Evolutionary conservation across 495 filamentous ascomycete genomes (phyloP), one percentile per base, ranked within the genome.

Genomic region (Pyrenopolyporus hunteri): DNA sequence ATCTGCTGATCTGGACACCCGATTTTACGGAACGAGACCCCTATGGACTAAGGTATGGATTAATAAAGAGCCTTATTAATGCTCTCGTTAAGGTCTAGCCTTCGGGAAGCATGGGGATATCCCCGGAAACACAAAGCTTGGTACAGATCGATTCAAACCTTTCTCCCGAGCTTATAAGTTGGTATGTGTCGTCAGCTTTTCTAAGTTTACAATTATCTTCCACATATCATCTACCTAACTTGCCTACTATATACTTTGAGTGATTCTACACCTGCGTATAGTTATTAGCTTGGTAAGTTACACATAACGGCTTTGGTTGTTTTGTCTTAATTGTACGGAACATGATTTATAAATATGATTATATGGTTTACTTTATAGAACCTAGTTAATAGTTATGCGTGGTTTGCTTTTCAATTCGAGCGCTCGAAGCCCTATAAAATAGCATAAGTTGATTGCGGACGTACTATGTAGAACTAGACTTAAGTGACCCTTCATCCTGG

Each of bases 1-100:
- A 61, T 66, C 63, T 57, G 63, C 57, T 36, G 48, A 60, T 61
- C 63, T 61, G 54, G 63, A 53, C 63, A 57, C 39, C 25, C 56
- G 50, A 60, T 40, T 23, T 25, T 31, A 52, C 13, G 51, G 62
- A 44, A 57, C 56, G 36, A 57, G 62, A 52, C 39, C 33, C 50
- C 29, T 26, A 48, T 42, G 32, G 45, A 57, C 25, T 49, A 57
- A 52, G 45, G 25, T 39, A 33, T 33, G 19, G 19, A 42, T 20
- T 22, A 42, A 42, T 42, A 42, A 44, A 50, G 20, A 44, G 44
- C 40, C 56, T 16, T 55, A 20, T 40, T 47, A 46, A 60, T 28
- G 22, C 33, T 48, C 33, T 23, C 17, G 47, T 57, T 39, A 31
- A 19, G 52, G 52, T 57, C 57, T 66, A 61, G 63, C 39, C 63